These are phyloP conservation scores for Mycena chlorophos DNA, from an alignment of 768 basidiomycete species.

Conservation along the genomic window DNA sequence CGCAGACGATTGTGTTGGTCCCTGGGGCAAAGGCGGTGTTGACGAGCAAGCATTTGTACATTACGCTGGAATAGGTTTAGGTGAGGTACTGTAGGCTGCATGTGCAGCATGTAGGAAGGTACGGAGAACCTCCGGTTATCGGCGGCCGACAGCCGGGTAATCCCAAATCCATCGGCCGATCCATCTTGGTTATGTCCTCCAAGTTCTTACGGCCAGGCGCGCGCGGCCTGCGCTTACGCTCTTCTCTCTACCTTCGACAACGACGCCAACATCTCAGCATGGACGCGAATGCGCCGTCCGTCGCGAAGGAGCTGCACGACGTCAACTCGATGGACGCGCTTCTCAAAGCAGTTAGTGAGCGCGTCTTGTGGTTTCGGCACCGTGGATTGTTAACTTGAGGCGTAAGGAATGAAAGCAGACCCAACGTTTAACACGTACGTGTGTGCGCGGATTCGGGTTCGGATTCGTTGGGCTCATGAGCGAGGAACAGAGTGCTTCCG, in stretches of 20 bases:
- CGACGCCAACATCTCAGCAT: neutral
- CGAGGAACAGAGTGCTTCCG: slow-evolving; percentile 50
- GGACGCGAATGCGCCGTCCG: slow-evolving; percentile 21
- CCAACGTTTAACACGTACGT: slow-evolving; percentile 53
- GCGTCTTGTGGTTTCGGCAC: neutral
- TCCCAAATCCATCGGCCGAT: too few relatives aligned
- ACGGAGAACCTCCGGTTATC: too few relatives aligned
- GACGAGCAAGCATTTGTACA: slow-evolving; percentile 68
- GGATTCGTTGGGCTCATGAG: neutral
- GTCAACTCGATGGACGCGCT: slow-evolving; percentile 58
- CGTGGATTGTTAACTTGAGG: neutral
- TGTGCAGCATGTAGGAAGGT: too few relatives aligned
- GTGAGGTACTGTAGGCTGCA: too few relatives aligned
- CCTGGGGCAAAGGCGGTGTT: slow-evolving; percentile 68
- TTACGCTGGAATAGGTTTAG: slow-evolving; percentile 45
- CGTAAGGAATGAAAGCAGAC: slow-evolving; percentile 53
- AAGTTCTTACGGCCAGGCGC: too few relatives aligned
- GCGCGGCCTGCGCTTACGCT: neutral
- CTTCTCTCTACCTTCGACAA: neutral
- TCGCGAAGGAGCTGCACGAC: slow-evolving; percentile 57
- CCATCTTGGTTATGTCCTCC: too few relatives aligned
- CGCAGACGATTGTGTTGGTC: slow-evolving; percentile 90
- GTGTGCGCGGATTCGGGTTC: neutral
- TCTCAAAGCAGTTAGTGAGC: slow-evolving; percentile 58
- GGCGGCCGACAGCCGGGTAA: too few relatives aligned